Evolutionary conservation across 257 asterid species (phyloP).

Genomic region (Penstemon barbatus): DNA sequence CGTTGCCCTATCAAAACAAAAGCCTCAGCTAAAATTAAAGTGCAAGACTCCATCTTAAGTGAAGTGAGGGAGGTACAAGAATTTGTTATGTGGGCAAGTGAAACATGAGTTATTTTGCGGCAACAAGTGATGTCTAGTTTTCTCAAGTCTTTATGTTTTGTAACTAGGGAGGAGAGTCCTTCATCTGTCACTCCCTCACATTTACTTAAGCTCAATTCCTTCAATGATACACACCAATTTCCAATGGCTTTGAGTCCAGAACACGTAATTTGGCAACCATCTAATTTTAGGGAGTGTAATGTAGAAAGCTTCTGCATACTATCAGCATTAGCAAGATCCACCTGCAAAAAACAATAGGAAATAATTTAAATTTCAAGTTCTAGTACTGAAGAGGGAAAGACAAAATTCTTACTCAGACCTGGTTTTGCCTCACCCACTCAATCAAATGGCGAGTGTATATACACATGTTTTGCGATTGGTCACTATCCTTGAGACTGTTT

Average conservation of each 20-base stretch:
- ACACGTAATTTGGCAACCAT: conserved; percentile 81
- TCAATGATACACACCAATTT: conserved; percentile 62
- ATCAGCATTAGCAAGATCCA: conserved; percentile 72
- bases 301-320: conserved; percentile 69
- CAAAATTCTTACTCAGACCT: not conserved
- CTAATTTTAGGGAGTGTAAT: conserved; percentile 70
- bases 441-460: no score
- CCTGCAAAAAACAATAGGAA: conserved; percentile 44
- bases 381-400: not conserved
- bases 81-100: conserved; percentile 65
- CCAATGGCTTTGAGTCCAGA: conserved; percentile 82
- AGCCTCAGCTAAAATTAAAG: conserved; percentile 53
- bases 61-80: conserved; percentile 70
- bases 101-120: conserved; percentile 63
- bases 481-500: no score
- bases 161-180: conserved; percentile 71
- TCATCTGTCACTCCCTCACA: conserved; percentile 85
- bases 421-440: no score
- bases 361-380: conserved; percentile 11
- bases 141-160: conserved; percentile 60
- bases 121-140: conserved; percentile 90
- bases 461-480: no score
- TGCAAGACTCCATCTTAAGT: conserved; percentile 88
- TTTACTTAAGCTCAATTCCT: conserved; percentile 77
- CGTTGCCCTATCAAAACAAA: conserved; percentile 74